Evolutionary conservation across 352 stramenopile genomes (phyloP).

Genomic region (Halophytophthora batemanensis): DNA sequence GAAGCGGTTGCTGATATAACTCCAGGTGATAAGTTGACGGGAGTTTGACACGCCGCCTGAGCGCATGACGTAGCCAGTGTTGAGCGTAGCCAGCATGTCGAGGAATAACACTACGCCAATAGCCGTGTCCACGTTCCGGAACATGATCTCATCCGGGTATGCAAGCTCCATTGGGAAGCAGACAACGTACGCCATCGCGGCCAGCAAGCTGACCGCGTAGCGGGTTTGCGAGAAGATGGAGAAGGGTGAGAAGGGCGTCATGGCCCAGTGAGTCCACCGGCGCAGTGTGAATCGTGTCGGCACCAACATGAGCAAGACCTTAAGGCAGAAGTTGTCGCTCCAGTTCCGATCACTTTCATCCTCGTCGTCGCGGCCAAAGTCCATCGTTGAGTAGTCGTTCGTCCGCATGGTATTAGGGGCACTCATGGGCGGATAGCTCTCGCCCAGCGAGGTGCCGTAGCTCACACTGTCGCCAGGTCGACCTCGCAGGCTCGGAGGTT

Average conservation of each 20-base stretch:
- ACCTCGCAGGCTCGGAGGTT: too few relatives aligned
- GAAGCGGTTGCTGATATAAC: slow-evolving; percentile 27
- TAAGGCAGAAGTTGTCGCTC: background rate
- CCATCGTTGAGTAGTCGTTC: background rate
- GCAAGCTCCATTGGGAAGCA: slow-evolving; percentile 35
- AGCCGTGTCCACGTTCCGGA: background rate
- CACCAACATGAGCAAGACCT: background rate
- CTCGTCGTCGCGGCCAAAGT: background rate
- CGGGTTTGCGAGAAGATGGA: slow-evolving; percentile 26
- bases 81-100: slow-evolving; percentile 27
- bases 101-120: slow-evolving; percentile 17
- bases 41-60: slow-evolving; percentile 20
- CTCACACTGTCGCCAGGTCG: too few relatives aligned
- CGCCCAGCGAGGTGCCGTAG: too few relatives aligned
- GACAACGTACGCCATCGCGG: slow-evolving; percentile 28
- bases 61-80: slow-evolving; percentile 31
- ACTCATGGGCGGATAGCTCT: background rate
- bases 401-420: background rate
- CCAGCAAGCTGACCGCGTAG: slow-evolving; percentile 18
- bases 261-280: slow-evolving; percentile 2
- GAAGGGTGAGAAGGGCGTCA: slow-evolving; percentile 31
- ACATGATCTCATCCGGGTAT: slow-evolving; percentile 18
- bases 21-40: slow-evolving; percentile 15
- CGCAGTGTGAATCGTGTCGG: background rate
- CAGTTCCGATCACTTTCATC: background rate